Base-by-base conservation (phyloP, 371 early-diverging fungal species). In the Capillidium rhysosporum region DNA sequence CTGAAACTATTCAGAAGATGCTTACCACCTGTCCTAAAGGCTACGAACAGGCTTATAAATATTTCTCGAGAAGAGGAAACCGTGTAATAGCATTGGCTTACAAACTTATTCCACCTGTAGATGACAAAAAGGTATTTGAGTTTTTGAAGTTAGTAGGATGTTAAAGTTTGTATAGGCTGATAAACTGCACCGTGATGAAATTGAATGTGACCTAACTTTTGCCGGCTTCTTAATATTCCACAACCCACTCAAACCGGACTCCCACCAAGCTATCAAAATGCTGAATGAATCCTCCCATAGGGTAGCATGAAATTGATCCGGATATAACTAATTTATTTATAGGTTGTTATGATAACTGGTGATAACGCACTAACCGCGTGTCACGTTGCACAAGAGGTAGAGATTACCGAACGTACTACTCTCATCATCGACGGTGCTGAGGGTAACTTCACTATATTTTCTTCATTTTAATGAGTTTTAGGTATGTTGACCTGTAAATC, bases 311-410 rank as follows among this genome's bases (percentile, higher is more conserved):
- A 5, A 12, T 18, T 39, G 4, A 23, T 30, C 10, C n/a, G 45
- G 38, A 20, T 23, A 14, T n/a, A 52, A 2, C 12, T 44, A 20
- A 18, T 40, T 16, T 10, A 47, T 40, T 26, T 46, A 7, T 56
- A 69, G 71, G 61, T 77, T 46, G 80, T 99, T 28, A 99, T 99
- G 99, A 99, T 99, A 59, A 99, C 99, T 18, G 99, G 99, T 57
- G 99, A 99, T 65, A 98, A 98, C 58, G 85, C 92, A 2, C 70
- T 98, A 55, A 99, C 99, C 0, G 99, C 99, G 0, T 82, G 88
- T 55, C 93, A 93, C 63, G 97, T 99, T 49, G 98, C 99, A 20
- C 78, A 80, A 45, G 85, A 97, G 63, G 86, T 99, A 10, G 83
- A 80, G 41, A 95, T 99, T 68, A 79, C 89, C 40, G 79, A 81